Evolutionary conservation across 2,329 filamentous ascomycete genomes (phyloP).

Genomic region (Malbranchea zuffiana): DNA sequence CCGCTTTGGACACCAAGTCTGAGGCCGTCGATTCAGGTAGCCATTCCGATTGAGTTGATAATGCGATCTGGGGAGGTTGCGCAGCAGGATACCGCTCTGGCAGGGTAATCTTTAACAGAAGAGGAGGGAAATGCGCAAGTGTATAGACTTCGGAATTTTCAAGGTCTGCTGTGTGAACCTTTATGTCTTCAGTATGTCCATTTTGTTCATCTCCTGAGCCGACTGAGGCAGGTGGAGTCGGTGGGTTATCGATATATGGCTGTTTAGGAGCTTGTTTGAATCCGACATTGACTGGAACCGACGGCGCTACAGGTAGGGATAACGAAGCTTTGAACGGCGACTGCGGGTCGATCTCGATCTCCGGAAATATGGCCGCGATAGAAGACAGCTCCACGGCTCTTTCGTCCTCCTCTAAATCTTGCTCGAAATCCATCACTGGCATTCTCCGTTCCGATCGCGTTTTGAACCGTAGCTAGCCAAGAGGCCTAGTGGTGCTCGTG

Average conservation of each 20-base stretch:
- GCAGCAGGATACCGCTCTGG: conserved; percentile 47
- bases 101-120: conserved; percentile 43
- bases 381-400: conserved; percentile 49
- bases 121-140: conserved; percentile 46
- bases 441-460: too few relatives aligned
- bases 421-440: conserved; percentile 5
- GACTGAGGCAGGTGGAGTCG: conserved; percentile 32
- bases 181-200: conserved; percentile 18
- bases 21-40: conserved; percentile 37
- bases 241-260: conserved; percentile 25
- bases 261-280: conserved; percentile 30
- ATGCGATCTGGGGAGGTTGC: conserved; percentile 39
- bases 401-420: conserved; percentile 37
- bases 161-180: neutral
- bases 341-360: conserved; percentile 41
- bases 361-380: conserved; percentile 52
- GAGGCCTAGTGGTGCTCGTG: too few relatives aligned
- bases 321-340: conserved; percentile 42
- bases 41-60: conserved; percentile 44
- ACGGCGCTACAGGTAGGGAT: conserved; percentile 46
- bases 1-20: conserved; percentile 38
- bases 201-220: neutral
- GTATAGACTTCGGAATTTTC: conserved; percentile 32
- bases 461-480: too few relatives aligned
- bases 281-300: conserved; percentile 40